Conservation (phyloP, 768 basidiomycete genomes). For the Tylopilus subfusipes region DNA sequence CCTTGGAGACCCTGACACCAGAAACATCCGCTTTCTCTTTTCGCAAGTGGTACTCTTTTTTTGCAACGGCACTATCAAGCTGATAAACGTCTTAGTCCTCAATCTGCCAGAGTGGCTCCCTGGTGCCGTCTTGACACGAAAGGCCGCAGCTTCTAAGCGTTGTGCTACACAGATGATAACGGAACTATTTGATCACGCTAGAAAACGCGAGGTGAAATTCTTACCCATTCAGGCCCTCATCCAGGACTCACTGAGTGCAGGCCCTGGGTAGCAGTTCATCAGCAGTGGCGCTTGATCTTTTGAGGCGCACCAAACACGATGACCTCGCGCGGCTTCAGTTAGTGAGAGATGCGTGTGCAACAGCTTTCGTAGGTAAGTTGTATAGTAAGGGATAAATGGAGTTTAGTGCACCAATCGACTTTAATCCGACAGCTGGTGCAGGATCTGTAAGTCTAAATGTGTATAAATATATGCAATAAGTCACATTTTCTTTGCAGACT, state of each 20-base stretch:
- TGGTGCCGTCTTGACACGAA: slow-evolving; percentile 26
- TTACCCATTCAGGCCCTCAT: background rate
- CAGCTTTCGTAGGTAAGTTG: slow-evolving; percentile 18
- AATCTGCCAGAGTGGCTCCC: slow-evolving; percentile 25
- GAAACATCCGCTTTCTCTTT: slow-evolving; percentile 23
- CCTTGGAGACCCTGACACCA: slow-evolving; percentile 14
- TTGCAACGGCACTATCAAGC: too few relatives aligned
- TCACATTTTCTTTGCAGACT: slow-evolving; percentile 7
- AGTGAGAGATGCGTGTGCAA: slow-evolving; percentile 9
- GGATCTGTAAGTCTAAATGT: slow-evolving; percentile 13
- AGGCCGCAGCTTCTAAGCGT: slow-evolving; percentile 6
- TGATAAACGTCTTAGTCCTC: slow-evolving; percentile 15
- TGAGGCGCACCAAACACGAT: background rate
- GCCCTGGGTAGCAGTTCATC: slow-evolving; percentile 7
- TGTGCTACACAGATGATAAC: slow-evolving; percentile 12
- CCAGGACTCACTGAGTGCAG: slow-evolving; percentile 4
- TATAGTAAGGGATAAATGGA: background rate
- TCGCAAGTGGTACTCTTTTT: slow-evolving; percentile 1
- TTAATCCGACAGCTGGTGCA: slow-evolving; percentile 13
- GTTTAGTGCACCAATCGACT: background rate
- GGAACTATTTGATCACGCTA: slow-evolving; percentile 15
- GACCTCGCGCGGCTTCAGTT: slow-evolving; percentile 11
- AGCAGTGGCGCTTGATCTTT: slow-evolving; percentile 13
- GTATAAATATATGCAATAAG: background rate
- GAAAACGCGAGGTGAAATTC: slow-evolving; percentile 8